Percentiles rank a stretch among this genome's conserved stretches.
Evolutionary conservation across 805 yeast species (phyloP).

Genomic region (Lachancea lanzarotensis): DNA sequence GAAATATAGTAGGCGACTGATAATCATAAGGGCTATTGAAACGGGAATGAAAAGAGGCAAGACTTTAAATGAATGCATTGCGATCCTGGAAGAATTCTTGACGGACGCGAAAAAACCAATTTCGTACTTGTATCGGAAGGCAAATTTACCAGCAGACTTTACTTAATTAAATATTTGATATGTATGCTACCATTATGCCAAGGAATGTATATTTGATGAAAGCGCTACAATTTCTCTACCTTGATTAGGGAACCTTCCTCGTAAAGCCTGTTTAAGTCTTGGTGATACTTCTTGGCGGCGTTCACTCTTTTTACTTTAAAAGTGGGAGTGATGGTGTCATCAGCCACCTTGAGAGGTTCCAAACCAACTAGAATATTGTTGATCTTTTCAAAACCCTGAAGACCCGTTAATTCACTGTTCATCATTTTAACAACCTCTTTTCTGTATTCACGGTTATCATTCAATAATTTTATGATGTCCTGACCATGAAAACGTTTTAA

Average conservation of each 20-base stretch:
- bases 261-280: constrained; percentile 40
- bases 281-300: constrained; percentile 40
- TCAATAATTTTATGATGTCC: constrained; percentile 22
- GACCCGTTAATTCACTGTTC: constrained; percentile 25
- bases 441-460: constrained; percentile 15
- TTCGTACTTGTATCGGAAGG: constrained; percentile 10
- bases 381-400: constrained; percentile 60
- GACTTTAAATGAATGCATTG: constrained; percentile 8
- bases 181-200: not conserved
- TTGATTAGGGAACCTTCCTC: constrained; percentile 41
- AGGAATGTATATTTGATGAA: not conserved
- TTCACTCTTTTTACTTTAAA: constrained; percentile 47
- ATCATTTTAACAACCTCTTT: constrained; percentile 15
- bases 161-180: constrained; percentile 3
- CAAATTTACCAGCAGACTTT: constrained; percentile 12
- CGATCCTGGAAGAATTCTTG: constrained; percentile 7
- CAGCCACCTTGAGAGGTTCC: constrained; percentile 58
- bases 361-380: constrained; percentile 46
- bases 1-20: constrained; percentile 13
- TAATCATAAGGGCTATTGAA: constrained; percentile 12
- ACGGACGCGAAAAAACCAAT: constrained; percentile 10
- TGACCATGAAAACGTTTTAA: constrained; percentile 22
- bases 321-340: constrained; percentile 64
- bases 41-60: constrained; percentile 8
- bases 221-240: constrained; percentile 17